These are phyloP conservation scores for Amaranthus cruentus DNA, from an alignment of 148 eudicot genomes.

Conservation along the genomic window DNA sequence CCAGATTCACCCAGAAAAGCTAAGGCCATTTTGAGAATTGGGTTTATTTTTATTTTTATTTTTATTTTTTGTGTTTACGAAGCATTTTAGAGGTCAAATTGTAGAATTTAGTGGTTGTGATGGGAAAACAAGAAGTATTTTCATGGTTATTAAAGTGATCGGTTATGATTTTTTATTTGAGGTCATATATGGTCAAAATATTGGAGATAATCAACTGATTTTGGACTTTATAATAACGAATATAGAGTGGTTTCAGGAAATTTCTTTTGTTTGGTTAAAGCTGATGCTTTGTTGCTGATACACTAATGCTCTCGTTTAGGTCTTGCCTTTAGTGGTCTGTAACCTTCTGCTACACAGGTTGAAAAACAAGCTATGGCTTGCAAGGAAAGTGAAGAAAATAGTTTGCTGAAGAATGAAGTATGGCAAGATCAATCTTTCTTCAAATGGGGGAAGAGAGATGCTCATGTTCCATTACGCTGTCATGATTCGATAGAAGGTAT, in stretches of 20 bases:
- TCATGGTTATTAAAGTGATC: neutral
- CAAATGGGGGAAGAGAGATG: conserved; percentile 94
- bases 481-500: conserved; percentile 86
- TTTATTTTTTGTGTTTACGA: neutral
- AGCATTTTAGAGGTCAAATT: neutral
- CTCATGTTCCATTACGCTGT: conserved; percentile 82
- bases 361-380: conserved; percentile 45
- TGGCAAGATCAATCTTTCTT: conserved; percentile 87
- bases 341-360: conserved; percentile 13
- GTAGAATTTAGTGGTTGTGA: neutral
- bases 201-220: neutral
- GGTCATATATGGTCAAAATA: neutral
- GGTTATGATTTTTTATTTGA: neutral
- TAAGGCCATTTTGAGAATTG: neutral
- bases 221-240: neutral
- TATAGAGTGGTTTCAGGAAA: neutral
- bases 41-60: neutral
- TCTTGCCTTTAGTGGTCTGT: neutral
- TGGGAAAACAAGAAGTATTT: neutral
- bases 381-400: conserved; percentile 38
- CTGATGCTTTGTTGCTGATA: neutral
- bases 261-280: neutral
- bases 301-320: neutral
- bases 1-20: neutral
- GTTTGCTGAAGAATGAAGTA: conserved; percentile 44